Percentiles rank a stretch among this genome's conserved stretches.
phyloP scores from a whole-genome alignment of 371 early-diverging fungal species.

The Mucor lusitanicus region DNA sequence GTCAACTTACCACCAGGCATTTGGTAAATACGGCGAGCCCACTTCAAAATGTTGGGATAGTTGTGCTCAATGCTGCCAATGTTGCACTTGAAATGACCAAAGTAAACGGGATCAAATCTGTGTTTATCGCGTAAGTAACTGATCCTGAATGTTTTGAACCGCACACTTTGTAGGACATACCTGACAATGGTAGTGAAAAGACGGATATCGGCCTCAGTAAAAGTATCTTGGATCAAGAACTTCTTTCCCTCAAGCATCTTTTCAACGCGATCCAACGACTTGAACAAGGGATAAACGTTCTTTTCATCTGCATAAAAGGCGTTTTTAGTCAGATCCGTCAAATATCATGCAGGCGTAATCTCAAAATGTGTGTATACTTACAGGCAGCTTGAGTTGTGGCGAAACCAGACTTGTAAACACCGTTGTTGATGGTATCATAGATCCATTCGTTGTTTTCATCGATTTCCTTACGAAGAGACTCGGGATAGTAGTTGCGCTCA shows the following conservation, averaged over 20 bases:
- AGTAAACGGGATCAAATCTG: conserved; percentile 86
- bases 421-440: conserved; percentile 85
- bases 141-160: background rate
- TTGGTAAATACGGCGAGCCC: conserved; percentile 85
- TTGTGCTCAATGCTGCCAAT: conserved; percentile 78
- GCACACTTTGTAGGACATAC: conserved; percentile 22
- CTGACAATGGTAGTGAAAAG: conserved; percentile 92
- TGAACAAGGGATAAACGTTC: conserved; percentile 73
- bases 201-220: conserved; percentile 94
- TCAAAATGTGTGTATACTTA: conserved; percentile 37
- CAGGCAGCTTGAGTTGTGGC: conserved; percentile 87
- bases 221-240: conserved; percentile 72
- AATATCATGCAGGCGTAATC: background rate
- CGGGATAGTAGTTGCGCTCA: conserved; percentile 79
- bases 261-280: conserved; percentile 86
- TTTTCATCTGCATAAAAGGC: conserved; percentile 54
- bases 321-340: background rate
- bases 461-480: conserved; percentile 69
- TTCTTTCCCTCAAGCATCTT: conserved; percentile 68
- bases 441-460: conserved; percentile 90
- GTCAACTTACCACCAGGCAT: conserved; percentile 60
- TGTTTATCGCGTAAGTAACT: background rate
- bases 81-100: conserved; percentile 93
- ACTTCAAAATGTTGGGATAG: conserved; percentile 86
- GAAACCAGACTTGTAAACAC: conserved; percentile 89